Evolutionary conservation across 306 rosid species (phyloP).

Genomic region (Fragaria ananassa): DNA sequence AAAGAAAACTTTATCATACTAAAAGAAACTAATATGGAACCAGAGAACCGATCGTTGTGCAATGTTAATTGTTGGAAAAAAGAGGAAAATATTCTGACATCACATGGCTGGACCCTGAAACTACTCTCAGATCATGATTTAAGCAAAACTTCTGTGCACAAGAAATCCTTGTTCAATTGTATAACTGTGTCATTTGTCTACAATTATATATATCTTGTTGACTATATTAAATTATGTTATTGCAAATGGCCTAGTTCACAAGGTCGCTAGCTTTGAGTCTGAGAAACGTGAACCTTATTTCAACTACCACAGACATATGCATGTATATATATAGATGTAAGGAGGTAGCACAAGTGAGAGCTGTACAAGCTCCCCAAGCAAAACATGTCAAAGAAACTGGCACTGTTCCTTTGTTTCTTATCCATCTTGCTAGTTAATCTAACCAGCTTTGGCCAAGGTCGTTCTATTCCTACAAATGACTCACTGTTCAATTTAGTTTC

Average conservation of each 20-base stretch:
- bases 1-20: not conserved
- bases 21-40: not conserved
- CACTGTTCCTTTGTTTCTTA: not conserved
- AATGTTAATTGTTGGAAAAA: not conserved
- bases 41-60: not conserved
- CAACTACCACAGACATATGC: not conserved
- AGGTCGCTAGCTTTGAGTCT: not conserved
- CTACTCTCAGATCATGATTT: not conserved
- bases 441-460: not conserved
- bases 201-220: not conserved
- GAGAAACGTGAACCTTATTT: slow-evolving; percentile 3
- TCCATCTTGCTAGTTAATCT: slow-evolving; percentile 1
- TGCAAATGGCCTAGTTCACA: not conserved
- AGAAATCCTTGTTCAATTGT: not conserved
- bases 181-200: not conserved
- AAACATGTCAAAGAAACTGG: slow-evolving; percentile 6
- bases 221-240: not conserved
- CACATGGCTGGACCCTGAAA: not conserved
- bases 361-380: not conserved
- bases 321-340: not conserved
- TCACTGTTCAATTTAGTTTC: not conserved
- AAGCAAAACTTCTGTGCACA: not conserved
- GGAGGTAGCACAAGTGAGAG: not conserved
- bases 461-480: not conserved
- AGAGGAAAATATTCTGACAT: not conserved